Conservation (phyloP, 148 eudicot genomes). For the Spergularia marina region DNA sequence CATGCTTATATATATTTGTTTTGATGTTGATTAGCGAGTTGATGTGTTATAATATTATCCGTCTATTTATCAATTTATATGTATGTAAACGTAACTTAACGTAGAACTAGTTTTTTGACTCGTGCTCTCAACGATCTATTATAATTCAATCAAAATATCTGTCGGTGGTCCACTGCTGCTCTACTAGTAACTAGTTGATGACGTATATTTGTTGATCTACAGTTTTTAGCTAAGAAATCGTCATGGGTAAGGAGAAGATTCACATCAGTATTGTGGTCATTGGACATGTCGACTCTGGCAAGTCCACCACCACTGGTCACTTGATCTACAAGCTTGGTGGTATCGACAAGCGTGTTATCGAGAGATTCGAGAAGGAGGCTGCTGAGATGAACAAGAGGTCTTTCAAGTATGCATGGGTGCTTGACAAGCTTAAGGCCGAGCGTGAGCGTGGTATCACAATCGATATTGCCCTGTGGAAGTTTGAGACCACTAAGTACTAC, state of each 20-base stretch:
- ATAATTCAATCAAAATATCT: no score
- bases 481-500: constrained; percentile 46
- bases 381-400: constrained; percentile 58
- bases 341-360: constrained; percentile 55
- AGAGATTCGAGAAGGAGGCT: constrained; percentile 49
- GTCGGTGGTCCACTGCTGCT: no score
- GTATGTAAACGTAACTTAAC: no score
- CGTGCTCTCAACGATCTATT: no score
- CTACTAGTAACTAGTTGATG: no score
- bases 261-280: constrained; percentile 36
- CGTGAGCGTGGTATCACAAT: constrained; percentile 52
- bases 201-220: no score
- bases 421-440: constrained; percentile 50
- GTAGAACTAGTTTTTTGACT: no score
- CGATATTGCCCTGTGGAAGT: constrained; percentile 45
- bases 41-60: no score
- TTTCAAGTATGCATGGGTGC: constrained; percentile 50
- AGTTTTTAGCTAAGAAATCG: neutral
- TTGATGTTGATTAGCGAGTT: no score
- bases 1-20: no score
- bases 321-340: constrained; percentile 48
- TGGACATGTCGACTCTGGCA: constrained; percentile 44
- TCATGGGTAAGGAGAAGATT: constrained; percentile 42
- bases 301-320: constrained; percentile 42
- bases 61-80: no score